These are phyloP conservation scores for Neobulgaria alba DNA, from an alignment of 2,329 filamentous ascomycete genomes.

Conservation along the genomic window DNA sequence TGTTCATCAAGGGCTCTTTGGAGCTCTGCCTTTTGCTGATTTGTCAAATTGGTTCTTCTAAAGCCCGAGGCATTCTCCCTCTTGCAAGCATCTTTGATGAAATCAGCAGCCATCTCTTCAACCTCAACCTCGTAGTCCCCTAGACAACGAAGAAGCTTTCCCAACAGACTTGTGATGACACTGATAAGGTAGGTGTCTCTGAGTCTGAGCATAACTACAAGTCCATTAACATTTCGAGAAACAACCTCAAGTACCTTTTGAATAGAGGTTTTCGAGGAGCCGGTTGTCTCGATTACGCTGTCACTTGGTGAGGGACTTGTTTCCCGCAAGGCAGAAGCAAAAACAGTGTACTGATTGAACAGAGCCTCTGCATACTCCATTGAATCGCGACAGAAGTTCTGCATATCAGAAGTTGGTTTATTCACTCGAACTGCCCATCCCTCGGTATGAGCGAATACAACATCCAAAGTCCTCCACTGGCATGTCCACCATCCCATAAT, in stretches of 20 bases:
- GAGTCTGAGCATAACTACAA: conserved; percentile 83
- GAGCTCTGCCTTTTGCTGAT: conserved; percentile 78
- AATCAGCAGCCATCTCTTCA: conserved; percentile 46
- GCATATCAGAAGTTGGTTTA: conserved; percentile 54
- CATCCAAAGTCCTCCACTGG: conserved; percentile 73
- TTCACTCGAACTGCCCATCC: conserved; percentile 63
- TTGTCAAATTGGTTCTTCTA: conserved; percentile 70
- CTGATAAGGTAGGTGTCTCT: conserved; percentile 79
- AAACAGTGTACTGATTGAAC: conserved; percentile 76
- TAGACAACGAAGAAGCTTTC: conserved; percentile 76
- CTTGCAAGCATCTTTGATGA: conserved; percentile 58
- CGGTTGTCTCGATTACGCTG: conserved; percentile 21
- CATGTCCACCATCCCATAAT: conserved; percentile 66
- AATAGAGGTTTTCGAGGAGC: conserved; percentile 30
- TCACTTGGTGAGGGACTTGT: conserved; percentile 32
- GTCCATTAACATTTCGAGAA: conserved; percentile 53
- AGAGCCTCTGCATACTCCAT: conserved; percentile 89
- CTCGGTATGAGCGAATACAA: conserved; percentile 77
- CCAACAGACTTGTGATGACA: conserved; percentile 72
- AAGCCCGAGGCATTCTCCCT: conserved; percentile 45
- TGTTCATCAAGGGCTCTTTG: conserved; percentile 53
- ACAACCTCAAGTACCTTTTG: conserved; percentile 56
- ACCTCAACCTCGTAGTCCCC: conserved; percentile 68
- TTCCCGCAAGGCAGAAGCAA: conserved; percentile 43
- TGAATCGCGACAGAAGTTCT: conserved; percentile 85